Base-by-base conservation (phyloP, 108 stramenopile genomes). In the Cylindrotheca closterium region DNA sequence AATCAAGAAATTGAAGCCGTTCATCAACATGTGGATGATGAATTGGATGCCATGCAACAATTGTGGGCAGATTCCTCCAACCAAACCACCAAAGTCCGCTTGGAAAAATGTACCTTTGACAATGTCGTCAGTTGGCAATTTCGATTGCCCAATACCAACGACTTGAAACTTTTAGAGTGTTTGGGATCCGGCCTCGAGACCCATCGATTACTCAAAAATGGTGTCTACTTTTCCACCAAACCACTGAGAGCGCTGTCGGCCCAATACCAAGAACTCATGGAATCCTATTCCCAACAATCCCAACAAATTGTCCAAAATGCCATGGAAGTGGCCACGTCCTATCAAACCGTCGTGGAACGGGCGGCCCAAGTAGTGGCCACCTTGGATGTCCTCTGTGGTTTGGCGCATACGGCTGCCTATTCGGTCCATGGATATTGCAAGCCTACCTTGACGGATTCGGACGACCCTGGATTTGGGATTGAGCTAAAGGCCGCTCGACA, bases 141-240 rank as follows among this genome's bases (percentile, higher is more conserved):
- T 70, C 91, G 92, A 18, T 59, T 94, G 18, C 77, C 84, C 22
- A 70, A 91, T 61, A 71, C 91, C 30, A 93, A 92, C 60, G 84
- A 83, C 48, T 53, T 74, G 58, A 93, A 93, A 68, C 59, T 75
- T 27, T 67, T 93, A 2, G 26, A 71, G 32, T 28, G 58, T 2
- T 50, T 34, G 7, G 63, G 58, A 1, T 63, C 55, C 17, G 69
- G 78, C 7, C 81, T 96, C 27, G 62, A 80, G 55, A 73, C 93
- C 28, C 81, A 94, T 60, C 67, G 81, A 8, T 68, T 96, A 25
- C 80, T 97, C 33, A 95, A 96, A 70, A 97, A 96, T 75, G 98
- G 98, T 21, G 95, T 97, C 19, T 93, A 95, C 72, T 97, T 99
- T 73, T 91, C 91, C 42, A 97, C 91, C 23, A 81, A 72, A 46